A percentile compares a stretch with the other conserved stretches of the same genome.
Conservation (phyloP, 371 early-diverging fungal species). For the Synchytrium microbalum region DNA sequence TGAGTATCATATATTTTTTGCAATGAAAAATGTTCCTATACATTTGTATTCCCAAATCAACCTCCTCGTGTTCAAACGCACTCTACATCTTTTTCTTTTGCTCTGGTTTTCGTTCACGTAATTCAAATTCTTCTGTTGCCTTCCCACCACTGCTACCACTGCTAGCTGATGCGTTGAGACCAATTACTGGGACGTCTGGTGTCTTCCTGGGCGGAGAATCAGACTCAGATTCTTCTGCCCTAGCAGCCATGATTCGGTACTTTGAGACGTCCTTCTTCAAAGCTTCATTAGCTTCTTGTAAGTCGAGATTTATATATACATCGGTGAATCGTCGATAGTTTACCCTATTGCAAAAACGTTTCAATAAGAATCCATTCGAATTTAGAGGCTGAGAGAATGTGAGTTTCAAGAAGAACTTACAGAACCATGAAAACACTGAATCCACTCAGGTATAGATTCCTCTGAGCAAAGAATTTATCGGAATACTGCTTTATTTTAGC, state of each 20-base stretch:
- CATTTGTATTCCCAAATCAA: not conserved
- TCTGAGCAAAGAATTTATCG: not conserved
- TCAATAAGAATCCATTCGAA: too few relatives aligned
- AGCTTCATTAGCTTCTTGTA: not conserved
- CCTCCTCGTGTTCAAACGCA: not conserved
- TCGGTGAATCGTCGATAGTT: not conserved
- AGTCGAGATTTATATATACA: not conserved
- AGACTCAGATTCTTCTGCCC: not conserved
- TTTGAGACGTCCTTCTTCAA: not conserved
- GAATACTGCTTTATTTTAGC: not conserved
- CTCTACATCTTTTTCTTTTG: not conserved
- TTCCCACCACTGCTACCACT: not conserved
- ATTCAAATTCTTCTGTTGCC: not conserved
- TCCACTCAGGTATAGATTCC: not conserved
- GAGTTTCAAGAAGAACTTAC: not conserved
- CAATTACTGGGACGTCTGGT: not conserved
- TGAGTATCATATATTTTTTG: too few relatives aligned
- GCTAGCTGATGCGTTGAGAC: not conserved
- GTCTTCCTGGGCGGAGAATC: too few relatives aligned
- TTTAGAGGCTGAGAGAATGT: not conserved
- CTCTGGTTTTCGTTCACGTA: not conserved
- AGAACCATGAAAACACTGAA: not conserved
- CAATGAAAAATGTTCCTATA: too few relatives aligned
- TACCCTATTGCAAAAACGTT: not conserved
- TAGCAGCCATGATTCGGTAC: not conserved